Evolutionary conservation across 176 grass and related monocot genomes (phyloP), one percentile per base, ranked within the genome.

Genomic region (Carex pumila): DNA sequence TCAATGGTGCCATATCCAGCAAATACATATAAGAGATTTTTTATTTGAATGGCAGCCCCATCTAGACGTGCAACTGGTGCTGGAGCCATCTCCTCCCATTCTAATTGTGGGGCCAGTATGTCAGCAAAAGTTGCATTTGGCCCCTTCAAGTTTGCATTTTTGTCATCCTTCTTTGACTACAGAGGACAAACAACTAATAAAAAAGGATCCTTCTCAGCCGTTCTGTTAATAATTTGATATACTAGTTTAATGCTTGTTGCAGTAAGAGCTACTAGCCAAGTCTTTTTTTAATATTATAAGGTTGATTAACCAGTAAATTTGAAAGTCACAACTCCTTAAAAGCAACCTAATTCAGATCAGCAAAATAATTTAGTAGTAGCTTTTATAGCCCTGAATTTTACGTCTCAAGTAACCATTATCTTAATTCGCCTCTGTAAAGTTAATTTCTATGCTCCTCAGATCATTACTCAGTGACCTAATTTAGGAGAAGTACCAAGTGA

Each of bases 1-100:
- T 99, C 87, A 64, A 99, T 99, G 76, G 89, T 93, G 71, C 93
- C 91, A 89, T 99, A 99, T 88, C 96, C 96, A 88, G 96, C 96
- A 99, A 95, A 99, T 30, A 99, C 93, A 88, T 89, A 95, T 69
- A 99, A 89, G 22, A 93, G 93, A 89, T 91, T 81, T 85, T 92
- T 99, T 86, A 94, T 95, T 74, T 94, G 96, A 67, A 99, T 94
- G 86, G 96, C 96, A 83, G 96, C 96, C 0, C 96, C 93, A 30
- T 99, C 96, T 83, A 95, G 85, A 63, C 96, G 96, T 71, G 67
- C 78, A 1, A 99, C 93, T 31, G 96, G 96, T 84, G 96, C 96
- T 87, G 86, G 73, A 75, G 89, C 89, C 93, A 99, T 99, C 66
- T 93, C 83, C 54, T 99, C 87, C 96, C 93, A 94, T 88, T 95